Evolutionary conservation across 768 basidiomycete genomes (phyloP).

Genomic region (Astraeus odoratus): DNA sequence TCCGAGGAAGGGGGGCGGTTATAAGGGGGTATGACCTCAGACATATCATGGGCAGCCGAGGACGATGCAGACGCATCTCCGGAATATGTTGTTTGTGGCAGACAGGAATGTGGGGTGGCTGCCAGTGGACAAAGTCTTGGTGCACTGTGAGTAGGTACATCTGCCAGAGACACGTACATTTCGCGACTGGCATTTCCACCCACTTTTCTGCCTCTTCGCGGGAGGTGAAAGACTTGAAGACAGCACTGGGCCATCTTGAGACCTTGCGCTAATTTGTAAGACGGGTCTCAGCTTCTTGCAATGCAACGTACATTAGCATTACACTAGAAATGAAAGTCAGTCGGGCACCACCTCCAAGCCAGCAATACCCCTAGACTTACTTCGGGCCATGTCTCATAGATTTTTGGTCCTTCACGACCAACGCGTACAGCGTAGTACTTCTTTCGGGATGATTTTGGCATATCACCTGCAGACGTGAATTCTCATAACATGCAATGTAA

Average conservation of each 20-base stretch:
- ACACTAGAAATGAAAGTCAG: slow-evolving; percentile 30
- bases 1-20: not conserved
- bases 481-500: not conserved
- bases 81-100: not conserved
- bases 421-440: slow-evolving; percentile 59
- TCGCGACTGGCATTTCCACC: slow-evolving; percentile 23
- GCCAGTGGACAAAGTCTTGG: not conserved
- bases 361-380: slow-evolving; percentile 27
- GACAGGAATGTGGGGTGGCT: not conserved
- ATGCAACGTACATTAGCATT: slow-evolving; percentile 33
- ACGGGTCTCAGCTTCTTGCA: not conserved
- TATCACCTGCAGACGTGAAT: slow-evolving; percentile 2
- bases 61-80: not conserved
- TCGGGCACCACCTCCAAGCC: not conserved
- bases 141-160: slow-evolving; percentile 3
- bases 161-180: too few species aligned
- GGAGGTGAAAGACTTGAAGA: slow-evolving; percentile 47
- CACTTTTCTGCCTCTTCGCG: slow-evolving; percentile 43
- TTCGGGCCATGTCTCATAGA: slow-evolving; percentile 57
- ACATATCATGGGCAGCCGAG: not conserved
- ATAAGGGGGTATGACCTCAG: not conserved
- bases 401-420: slow-evolving; percentile 50
- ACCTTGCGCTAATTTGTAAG: slow-evolving; percentile 24
- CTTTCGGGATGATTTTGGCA: slow-evolving; percentile 24
- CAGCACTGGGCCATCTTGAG: slow-evolving; percentile 43